Evolutionary conservation across 805 yeast genomes (phyloP), one percentile per base, ranked within the genome.

Genomic region (Yarrowia hollandica): DNA sequence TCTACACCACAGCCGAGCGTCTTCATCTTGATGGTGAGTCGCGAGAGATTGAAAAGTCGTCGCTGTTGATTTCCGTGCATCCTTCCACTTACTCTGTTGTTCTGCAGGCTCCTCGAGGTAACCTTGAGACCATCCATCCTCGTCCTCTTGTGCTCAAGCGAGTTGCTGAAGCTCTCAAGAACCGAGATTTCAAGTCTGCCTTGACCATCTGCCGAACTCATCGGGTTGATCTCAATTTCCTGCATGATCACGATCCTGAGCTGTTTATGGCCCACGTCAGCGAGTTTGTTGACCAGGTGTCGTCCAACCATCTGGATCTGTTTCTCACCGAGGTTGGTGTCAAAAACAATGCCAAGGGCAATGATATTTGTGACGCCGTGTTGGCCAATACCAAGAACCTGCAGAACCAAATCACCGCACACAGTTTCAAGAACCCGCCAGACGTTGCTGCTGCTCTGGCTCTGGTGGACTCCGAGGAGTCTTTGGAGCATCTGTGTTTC

Each of bases 41-140:
- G 14, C 82, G 99, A 66, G 82, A 85, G 61, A 85, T 94, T 58
- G 99, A 94, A 72, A 79, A 97, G 64, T 98, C 99, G 0, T 90
- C 97, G 0, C 66, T 87, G n/a, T 72, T 94, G 48, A 89, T 92
- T 0, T 77, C 90, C 35, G 82, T 82, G 1, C 85, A 90, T 67
- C 97, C 97, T 0, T 82, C 92, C 0, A 86, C 82, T 59, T 84
- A 90, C 60, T 80, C 91, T 0, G 90, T 95, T 16, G 83, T 89
- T 4, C 76, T 94, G 57, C 97, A 94, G 71, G 97, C 97, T 4
- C 96, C 96, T 61, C 81, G 99, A 70, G 99, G 99, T 62, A 94
- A 94, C 67, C 75, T 94, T 64, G 99, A 94, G 71, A 90, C 98
- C 0, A 87, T 94, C 16, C 85, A 83, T 67, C 99, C 99, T 12